These are phyloP conservation scores for Nephromyces sp. DNA, from an alignment of 169 alveolate genomes.

Conservation along the genomic window DNA sequence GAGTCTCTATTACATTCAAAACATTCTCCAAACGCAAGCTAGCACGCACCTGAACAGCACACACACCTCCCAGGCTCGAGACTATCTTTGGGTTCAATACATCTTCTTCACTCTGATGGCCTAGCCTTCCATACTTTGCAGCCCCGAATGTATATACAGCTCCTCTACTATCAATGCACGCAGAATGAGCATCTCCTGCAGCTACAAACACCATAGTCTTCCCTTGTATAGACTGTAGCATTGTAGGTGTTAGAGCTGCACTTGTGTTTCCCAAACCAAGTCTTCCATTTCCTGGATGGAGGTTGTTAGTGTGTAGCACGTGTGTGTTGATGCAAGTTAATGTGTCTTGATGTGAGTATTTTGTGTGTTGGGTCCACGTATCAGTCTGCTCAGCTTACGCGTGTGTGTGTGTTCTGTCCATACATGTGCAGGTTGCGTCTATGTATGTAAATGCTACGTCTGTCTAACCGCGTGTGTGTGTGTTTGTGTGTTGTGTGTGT, in stretches of 20 bases:
- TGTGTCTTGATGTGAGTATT: too few relatives aligned
- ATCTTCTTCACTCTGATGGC: slow-evolving; percentile 45
- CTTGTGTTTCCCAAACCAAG: slow-evolving; percentile 62
- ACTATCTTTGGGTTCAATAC: slow-evolving; percentile 4
- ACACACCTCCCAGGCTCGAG: slow-evolving; percentile 12
- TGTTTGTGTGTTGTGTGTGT: too few relatives aligned
- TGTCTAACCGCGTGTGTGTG: too few relatives aligned
- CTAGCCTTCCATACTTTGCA: slow-evolving; percentile 63
- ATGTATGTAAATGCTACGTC: too few relatives aligned
- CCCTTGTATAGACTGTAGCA: slow-evolving; percentile 16
- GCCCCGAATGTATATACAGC: slow-evolving; percentile 74
- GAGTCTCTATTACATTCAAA: background rate
- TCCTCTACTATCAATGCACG: slow-evolving; percentile 66
- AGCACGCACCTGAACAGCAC: slow-evolving; percentile 13
- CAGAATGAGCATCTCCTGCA: slow-evolving; percentile 73
- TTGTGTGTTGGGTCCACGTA: too few relatives aligned
- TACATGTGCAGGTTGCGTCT: too few relatives aligned
- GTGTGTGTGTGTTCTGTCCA: too few relatives aligned
- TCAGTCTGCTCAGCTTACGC: too few relatives aligned
- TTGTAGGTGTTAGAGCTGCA: slow-evolving; percentile 40
- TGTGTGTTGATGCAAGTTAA: too few relatives aligned
- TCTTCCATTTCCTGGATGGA: slow-evolving; percentile 56
- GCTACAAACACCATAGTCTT: slow-evolving; percentile 46
- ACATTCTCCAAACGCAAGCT: background rate
- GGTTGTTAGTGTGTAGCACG: too few relatives aligned